Conservation (phyloP, 805 yeast genomes). For the Ogataea methanolica region DNA sequence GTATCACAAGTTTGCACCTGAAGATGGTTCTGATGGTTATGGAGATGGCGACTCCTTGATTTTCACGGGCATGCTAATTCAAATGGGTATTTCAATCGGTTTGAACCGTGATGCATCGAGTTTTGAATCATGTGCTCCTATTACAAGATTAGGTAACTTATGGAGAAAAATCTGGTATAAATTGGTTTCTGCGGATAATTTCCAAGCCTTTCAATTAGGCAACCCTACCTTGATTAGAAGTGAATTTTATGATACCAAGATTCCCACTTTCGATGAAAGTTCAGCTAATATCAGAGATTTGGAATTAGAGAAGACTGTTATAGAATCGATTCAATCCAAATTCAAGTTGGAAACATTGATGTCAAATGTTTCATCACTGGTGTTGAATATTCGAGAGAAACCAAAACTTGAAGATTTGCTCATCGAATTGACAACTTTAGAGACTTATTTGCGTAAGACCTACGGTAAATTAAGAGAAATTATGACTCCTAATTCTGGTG, state of each 20-base stretch:
- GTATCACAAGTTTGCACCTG: constrained; percentile 47
- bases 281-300: constrained; percentile 34
- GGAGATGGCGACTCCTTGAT: constrained; percentile 59
- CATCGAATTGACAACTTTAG: constrained; percentile 32
- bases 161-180: constrained; percentile 59
- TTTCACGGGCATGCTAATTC: constrained; percentile 50
- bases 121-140: constrained; percentile 26
- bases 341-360: constrained; percentile 28
- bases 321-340: constrained; percentile 29
- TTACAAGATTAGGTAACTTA: constrained; percentile 33
- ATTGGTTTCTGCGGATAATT: constrained; percentile 41
- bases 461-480: constrained; percentile 29
- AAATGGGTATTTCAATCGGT: constrained; percentile 66
- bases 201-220: constrained; percentile 45
- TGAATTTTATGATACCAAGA: constrained; percentile 45
- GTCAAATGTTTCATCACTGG: constrained; percentile 31
- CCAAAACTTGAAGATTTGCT: constrained; percentile 36
- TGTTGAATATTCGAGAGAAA: constrained; percentile 36
- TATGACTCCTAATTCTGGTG: constrained; percentile 21
- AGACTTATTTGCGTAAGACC: constrained; percentile 25
- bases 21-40: constrained; percentile 48
- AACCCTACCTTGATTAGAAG: constrained; percentile 36
- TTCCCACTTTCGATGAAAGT: constrained; percentile 37
- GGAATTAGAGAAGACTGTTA: constrained; percentile 38
- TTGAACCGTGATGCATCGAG: constrained; percentile 62